These are phyloP conservation scores for Mucor indicus DNA, from an alignment of 371 early-diverging fungal genomes.

Conservation along the genomic window DNA sequence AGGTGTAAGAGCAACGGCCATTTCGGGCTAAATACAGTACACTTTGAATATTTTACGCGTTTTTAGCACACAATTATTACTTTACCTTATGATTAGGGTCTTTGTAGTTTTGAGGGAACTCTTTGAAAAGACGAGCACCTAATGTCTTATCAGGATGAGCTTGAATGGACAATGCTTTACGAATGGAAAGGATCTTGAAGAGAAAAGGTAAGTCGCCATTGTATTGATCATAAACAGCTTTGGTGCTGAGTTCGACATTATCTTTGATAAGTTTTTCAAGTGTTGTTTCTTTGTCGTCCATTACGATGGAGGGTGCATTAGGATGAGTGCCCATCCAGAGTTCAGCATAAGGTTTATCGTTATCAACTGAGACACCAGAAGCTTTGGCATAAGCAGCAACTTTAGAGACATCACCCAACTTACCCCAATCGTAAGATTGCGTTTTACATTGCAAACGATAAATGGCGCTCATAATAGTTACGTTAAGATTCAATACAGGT, in stretches of 20 bases:
- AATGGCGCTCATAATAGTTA: constrained; percentile 29
- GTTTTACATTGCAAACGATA: constrained; percentile 58
- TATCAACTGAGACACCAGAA: constrained; percentile 55
- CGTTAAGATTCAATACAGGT: too few relatives aligned
- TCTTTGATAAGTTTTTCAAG: constrained; percentile 54
- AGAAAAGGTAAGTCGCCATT: constrained; percentile 89
- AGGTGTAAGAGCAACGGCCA: constrained; percentile 94
- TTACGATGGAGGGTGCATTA: constrained; percentile 76
- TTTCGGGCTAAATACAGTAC: constrained; percentile 94
- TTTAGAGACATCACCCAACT: constrained; percentile 76
- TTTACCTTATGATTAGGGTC: constrained; percentile 57
- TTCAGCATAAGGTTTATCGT: constrained; percentile 87
- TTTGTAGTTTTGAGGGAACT: constrained; percentile 83
- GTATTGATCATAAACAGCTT: constrained; percentile 54
- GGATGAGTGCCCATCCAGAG: constrained; percentile 99
- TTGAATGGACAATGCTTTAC: constrained; percentile 95
- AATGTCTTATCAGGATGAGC: constrained; percentile 95
- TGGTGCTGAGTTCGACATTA: constrained; percentile 49
- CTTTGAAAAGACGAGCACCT: constrained; percentile 69
- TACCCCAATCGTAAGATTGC: constrained; percentile 97
- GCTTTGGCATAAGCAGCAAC: constrained; percentile 80
- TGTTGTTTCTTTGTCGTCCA: constrained; percentile 39
- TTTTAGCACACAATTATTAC: too few relatives aligned
- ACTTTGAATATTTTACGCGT: too few relatives aligned
- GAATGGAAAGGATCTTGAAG: constrained; percentile 94